A percentile compares a stretch with the other conserved stretches of the same genome.
Conservation (phyloP, 257 asterid genomes). For the Haberlea rhodopensis region DNA sequence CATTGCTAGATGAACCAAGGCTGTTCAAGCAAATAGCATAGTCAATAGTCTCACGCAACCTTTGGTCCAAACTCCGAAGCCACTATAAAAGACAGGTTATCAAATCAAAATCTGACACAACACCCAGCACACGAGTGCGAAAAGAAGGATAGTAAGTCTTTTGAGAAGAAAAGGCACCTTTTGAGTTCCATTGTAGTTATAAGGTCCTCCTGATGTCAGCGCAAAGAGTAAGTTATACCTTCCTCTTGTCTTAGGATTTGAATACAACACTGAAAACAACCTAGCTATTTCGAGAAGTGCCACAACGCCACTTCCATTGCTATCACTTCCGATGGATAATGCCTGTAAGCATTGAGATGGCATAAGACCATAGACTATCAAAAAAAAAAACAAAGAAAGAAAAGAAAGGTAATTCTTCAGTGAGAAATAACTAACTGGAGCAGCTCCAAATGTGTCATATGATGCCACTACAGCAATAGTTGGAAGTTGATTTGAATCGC, state of each 20-base stretch:
- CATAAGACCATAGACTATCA: constrained; percentile 26
- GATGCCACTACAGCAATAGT: constrained; percentile 98
- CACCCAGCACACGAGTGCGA: background rate
- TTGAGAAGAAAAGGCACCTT: constrained; percentile 48
- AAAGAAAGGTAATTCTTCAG: constrained; percentile 7
- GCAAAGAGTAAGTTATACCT: constrained; percentile 81
- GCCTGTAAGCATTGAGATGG: constrained; percentile 46
- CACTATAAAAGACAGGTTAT: constrained; percentile 51
- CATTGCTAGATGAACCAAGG: constrained; percentile 58
- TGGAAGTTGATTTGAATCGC: constrained; percentile 87
- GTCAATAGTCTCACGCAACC: constrained; percentile 85
- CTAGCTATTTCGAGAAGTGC: constrained; percentile 93
- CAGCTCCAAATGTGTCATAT: constrained; percentile 97
- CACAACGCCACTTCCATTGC: constrained; percentile 91
- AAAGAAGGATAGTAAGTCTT: constrained; percentile 11
- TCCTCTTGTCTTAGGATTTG: constrained; percentile 89
- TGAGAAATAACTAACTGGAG: constrained; percentile 60
- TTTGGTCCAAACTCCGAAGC: constrained; percentile 90
- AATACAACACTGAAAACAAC: constrained; percentile 79
- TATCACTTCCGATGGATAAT: constrained; percentile 88
- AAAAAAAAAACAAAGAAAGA: constrained; percentile 8
- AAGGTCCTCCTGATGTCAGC: constrained; percentile 95
- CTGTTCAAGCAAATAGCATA: constrained; percentile 94
- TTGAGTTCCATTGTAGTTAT: constrained; percentile 82
- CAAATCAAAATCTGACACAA: constrained; percentile 31